Evolutionary conservation across 192 early-diverging fungal genomes (phyloP), one percentile per base, ranked within the genome.

Genomic region (Gorgonomyces haynaldii): DNA sequence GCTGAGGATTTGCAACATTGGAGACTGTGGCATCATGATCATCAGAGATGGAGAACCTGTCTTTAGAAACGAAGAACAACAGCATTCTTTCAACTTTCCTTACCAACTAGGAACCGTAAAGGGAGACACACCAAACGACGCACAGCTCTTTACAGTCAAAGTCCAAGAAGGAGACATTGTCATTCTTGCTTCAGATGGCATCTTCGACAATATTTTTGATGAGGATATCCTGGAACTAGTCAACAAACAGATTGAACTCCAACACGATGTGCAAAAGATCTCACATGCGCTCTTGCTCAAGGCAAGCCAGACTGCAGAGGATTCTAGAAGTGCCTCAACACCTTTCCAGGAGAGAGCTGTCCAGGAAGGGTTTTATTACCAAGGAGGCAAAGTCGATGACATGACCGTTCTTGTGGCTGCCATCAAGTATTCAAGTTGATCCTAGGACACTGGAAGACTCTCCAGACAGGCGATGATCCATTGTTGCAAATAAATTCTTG

Each of bases 61-160:
- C 16, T 98, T 95, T 64, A 74, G 90, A 29, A 91, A 81, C 25
- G 91, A 96, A 67, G 92, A 96, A 61, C 96, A 96, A 54, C 92
- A 96, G 63, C 91, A 98, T 65, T 93, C 88, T 10, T 98, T 98
- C 70, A 98, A 98, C 65, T 96, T 86, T 56, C 96, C 96, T 4
- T 95, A 78, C 58, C 96, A 98, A 56, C 77, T 98, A 21, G 89
- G 95, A 36, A 94, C 86, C 9, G 83, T 83, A 32, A 69, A 72
- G 39, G 76, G 74, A 37, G 89, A 95, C 70, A 54, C 51, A 3
- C 91, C 95, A 2, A 62, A 68, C 25, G 88, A 92, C 56, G 85
- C 95, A 0, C 83, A 89, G 58, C 65, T 70, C 24, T 95, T 85
- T 52, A 76, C 63, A 2, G 70, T 95, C 16, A 89, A 91, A 52